Base-by-base conservation (phyloP, 2,329 filamentous ascomycete genomes). In the Tolypocladium tropicale region DNA sequence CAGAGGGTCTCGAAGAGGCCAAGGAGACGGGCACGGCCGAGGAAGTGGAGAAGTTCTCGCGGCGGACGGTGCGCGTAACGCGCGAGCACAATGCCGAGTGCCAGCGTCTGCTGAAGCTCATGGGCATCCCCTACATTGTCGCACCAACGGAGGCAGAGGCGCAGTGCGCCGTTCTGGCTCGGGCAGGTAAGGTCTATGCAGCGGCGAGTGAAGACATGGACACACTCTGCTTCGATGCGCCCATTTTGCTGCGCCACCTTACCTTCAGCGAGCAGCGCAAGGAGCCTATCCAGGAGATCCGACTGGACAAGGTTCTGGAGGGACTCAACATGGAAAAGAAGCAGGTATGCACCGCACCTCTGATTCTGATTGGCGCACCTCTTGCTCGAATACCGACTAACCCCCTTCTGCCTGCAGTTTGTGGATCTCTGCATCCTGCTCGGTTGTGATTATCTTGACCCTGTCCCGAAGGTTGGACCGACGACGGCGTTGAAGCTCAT, bases 171-270 rank as follows among this genome's bases (percentile, higher is more conserved):
- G 88, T 86, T 43, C 78, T 99, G 59, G 94, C 94, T 1, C 80
- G 88, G 59, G 92, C 89, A 6, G 93, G 91, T 39, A 97, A 97
- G 74, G 94, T 99, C 53, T 99, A 95, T 70, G 94, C 92, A 4
- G 94, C 94, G 23, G 94, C 94, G 3, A 95, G 89, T 61, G 94
- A 99, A 74, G 94, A 99, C 74, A 99, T 99, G 94, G 94, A 99
- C 68, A 99, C 94, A 0, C 77, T 99, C 55, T 97, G 93, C 67
- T 99, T 99, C 72, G 85, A 96, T 66, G 81, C 92, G 53, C 94
- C 94, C 0, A 92, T 99, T 57, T 76, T 99, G 51, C 76, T 99
- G 61, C 83, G 94, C 53, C 92, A 99, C 73, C 81, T 99, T 60
- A 99, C 94, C 2, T 97, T 96, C 71, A 95, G 90, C 68, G 94